Evolutionary conservation across 179 eudicot species (phyloP).

Genomic region (Spergularia azorica): DNA sequence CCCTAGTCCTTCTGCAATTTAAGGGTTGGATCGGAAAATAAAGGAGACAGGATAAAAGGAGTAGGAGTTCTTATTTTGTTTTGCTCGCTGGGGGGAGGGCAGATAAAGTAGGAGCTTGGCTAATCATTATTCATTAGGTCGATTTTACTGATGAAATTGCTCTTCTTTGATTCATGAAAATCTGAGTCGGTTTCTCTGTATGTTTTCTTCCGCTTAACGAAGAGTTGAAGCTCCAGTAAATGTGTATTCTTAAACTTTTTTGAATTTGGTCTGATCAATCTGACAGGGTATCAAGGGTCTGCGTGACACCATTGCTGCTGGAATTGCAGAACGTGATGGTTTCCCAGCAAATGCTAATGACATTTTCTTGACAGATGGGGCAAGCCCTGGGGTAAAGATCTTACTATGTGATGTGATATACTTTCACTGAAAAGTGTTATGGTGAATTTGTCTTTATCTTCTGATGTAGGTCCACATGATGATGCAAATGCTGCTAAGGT

Average conservation of each 20-base stretch:
- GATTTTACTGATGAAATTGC: not conserved
- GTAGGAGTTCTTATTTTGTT: not conserved
- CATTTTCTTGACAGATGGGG: slow-evolving; percentile 95
- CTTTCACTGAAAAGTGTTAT: not conserved
- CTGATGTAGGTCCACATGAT: slow-evolving; percentile 82
- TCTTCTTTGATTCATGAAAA: not conserved
- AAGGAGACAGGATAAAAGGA: not conserved
- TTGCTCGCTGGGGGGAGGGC: not conserved
- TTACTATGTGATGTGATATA: not conserved
- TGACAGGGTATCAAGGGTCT: slow-evolving; percentile 81
- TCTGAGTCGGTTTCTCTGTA: not conserved
- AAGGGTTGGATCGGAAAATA: not conserved
- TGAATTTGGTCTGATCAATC: slow-evolving; percentile 4
- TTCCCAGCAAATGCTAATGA: slow-evolving; percentile 85
- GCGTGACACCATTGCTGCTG: slow-evolving; percentile 86
- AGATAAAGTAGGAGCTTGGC: not conserved
- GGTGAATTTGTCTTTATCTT: not conserved
- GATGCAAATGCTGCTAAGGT: slow-evolving; percentile 86
- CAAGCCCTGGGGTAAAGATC: slow-evolving; percentile 50
- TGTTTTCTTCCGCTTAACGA: not conserved
- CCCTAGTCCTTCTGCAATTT: not conserved
- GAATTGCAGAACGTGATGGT: slow-evolving; percentile 92
- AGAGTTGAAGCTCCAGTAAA: too few species aligned
- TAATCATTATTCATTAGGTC: not conserved
- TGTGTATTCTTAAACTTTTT: too few species aligned